Evolutionary conservation across 805 yeast genomes (phyloP), one percentile per base, ranked within the genome.

Genomic region (Saturnispora saitoi): DNA sequence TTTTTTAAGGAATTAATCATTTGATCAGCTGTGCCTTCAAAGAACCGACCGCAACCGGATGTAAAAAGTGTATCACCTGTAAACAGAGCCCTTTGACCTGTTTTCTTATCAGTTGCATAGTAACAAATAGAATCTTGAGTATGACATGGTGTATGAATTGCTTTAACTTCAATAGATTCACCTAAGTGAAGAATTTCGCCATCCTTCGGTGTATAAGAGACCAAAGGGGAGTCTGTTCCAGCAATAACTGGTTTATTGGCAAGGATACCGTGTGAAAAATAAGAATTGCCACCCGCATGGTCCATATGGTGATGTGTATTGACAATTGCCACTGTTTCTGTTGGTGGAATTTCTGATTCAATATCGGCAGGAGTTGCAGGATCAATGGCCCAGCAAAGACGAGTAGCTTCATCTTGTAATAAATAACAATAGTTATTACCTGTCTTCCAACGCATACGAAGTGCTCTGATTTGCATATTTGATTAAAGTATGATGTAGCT

Each of bases 291-390:
- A 20, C 87, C 96, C 2, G 96, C 72, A 66, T 93, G 99, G 62
- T 93, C 99, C 60, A 80, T 78, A 65, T 93, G 99, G 63, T 93
- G 99, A 62, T 93, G 99, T 1, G 98, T 93, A 66, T 93, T 93
- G 45, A 86, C 95, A 50, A 93, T 84, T 1, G 91, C 87, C 40
- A 71, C 72, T 66, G 45, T 81, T 76, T 36, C 75, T 65, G 36
- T 68, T 62, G 28, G 58, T 58, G 22, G 55, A 48, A 12, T 53
- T 41, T 64, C 69, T 4, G 83, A 74, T 48, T 75, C 61, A 8
- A 78, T 78, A 51, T 88, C 96, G 4, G 72, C 63, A 1, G 96
- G 91, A 56, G 83, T 84, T 1, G 98, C 98, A 2, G 98, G 96
- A 59, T 93, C 99, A 54, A 93, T 83, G 31, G 93, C 57, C 83